Base-by-base conservation (phyloP, 2,329 filamentous ascomycete species). In the Fusarium anthophilum region DNA sequence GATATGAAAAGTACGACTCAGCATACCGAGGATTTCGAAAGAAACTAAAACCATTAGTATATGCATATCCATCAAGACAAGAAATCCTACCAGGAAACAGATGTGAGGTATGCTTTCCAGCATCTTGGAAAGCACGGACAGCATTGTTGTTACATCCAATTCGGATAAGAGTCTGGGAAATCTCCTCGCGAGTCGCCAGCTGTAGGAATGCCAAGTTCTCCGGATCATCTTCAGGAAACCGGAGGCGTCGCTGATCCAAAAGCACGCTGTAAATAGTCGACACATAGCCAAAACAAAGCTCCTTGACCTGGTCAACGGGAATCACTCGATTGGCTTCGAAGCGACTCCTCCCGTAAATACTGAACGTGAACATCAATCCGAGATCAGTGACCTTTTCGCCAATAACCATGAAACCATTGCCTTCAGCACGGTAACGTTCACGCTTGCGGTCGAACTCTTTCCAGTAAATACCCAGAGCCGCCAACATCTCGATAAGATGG, bases 1-100 rank as follows among this genome's bases (percentile, higher is more conserved):
- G 28, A 89, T 85, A 59, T 89, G 86, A 28, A 89, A 81, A 1
- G 84, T 84, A 32, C 84, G 83, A 50, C 85, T 84, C 2, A 90
- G 79, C 88, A 91, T 90, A n/a, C 88, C 89, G 6, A 89, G 77
- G 1, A 91, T 83, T 74, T 91, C 89, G 57, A 90, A 90, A 0
- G 87, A 84, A 2, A 91, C 88, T 89, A 51, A 14, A 24, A 10
- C 18, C 6, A 66, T 80, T 56, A 79, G 72, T 11, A 18, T 10
- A 26, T 17, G 20, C 9, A 7, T n/a, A 3, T 61, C 6, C 11
- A 18, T 6, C 3, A 7, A 18, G 8, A 9, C 5, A 11, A 10
- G 30, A 5, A 24, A 30, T 63, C 83, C 66, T 81, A 87, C 87
- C 73, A n/a, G 86, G 86, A 63, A 89, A 89, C 4, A 89, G 69